phyloP scores from a whole-genome alignment of 768 basidiomycete genomes.

The Hydnum rufescens region DNA sequence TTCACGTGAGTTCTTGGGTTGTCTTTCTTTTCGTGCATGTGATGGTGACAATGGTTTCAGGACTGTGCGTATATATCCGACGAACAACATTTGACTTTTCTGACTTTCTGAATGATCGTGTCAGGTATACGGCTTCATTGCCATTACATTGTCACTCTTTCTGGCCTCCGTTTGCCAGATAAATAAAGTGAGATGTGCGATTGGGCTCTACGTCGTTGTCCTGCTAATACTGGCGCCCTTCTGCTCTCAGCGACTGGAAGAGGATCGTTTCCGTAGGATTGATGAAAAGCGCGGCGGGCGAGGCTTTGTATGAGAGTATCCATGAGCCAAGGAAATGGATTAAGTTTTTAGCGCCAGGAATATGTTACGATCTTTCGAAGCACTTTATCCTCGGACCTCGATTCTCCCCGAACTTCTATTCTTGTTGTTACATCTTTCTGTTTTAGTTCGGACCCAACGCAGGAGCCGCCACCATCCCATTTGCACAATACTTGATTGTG shows the following conservation, averaged over 20 bases:
- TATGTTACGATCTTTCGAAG: background rate
- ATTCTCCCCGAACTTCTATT: background rate
- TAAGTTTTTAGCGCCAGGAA: background rate
- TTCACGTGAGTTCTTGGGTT: constrained; percentile 47
- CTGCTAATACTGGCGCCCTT: background rate
- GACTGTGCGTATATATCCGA: background rate
- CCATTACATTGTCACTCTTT: constrained; percentile 52
- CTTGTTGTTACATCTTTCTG: background rate
- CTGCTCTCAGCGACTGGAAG: constrained; percentile 30
- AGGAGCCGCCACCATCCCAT: too few relatives aligned
- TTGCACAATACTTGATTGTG: too few relatives aligned
- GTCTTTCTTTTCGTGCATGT: background rate
- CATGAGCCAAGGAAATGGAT: too few relatives aligned
- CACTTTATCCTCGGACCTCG: background rate
- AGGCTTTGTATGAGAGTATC: constrained; percentile 78
- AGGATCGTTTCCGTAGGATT: constrained; percentile 73
- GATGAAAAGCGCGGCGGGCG: constrained; percentile 73
- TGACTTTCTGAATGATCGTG: background rate
- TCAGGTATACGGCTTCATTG: constrained; percentile 64
- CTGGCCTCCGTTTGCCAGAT: constrained; percentile 74
- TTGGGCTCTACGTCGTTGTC: background rate
- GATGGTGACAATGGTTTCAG: background rate
- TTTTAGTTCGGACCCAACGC: too few relatives aligned
- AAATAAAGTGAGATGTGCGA: constrained; percentile 33
- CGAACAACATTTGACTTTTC: background rate